Evolutionary conservation across 2,329 filamentous ascomycete genomes (phyloP).

Genomic region (Fusarium brachygibbosum): DNA sequence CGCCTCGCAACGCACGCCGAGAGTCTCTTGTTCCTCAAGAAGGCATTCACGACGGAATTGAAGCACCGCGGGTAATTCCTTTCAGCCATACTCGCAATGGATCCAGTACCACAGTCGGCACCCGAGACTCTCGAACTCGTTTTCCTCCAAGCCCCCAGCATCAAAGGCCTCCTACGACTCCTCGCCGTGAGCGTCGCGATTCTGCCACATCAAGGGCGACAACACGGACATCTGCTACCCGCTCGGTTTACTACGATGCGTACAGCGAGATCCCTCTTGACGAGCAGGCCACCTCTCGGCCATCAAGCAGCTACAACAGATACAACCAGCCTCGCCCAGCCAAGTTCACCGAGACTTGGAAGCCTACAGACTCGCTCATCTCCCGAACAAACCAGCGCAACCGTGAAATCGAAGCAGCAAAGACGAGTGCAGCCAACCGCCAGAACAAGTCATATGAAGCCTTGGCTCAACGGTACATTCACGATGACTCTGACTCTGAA

Average conservation of each 20-base stretch:
- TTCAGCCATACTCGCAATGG: slow-evolving; percentile 83
- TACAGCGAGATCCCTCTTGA: slow-evolving; percentile 65
- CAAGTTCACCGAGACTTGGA: slow-evolving; percentile 69
- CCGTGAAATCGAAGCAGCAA: slow-evolving; percentile 57
- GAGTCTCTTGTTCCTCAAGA: slow-evolving; percentile 62
- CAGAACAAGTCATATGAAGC: slow-evolving; percentile 60
- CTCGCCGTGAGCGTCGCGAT: slow-evolving; percentile 60
- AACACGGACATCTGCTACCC: slow-evolving; percentile 62
- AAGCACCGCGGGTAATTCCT: slow-evolving; percentile 71
- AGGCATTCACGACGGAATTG: slow-evolving; percentile 60
- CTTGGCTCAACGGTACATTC: slow-evolving; percentile 61
- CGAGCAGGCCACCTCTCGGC: slow-evolving; percentile 53
- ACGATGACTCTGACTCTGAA: slow-evolving; percentile 58
- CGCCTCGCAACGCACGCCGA: slow-evolving; percentile 58
- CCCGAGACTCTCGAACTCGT: slow-evolving; percentile 67
- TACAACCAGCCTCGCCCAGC: slow-evolving; percentile 55
- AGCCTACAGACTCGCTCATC: slow-evolving; percentile 66
- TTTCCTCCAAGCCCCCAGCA: slow-evolving; percentile 68
- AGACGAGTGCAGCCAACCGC: slow-evolving; percentile 51
- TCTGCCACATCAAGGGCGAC: slow-evolving; percentile 60
- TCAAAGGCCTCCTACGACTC: slow-evolving; percentile 61
- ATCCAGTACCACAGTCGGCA: slow-evolving; percentile 69
- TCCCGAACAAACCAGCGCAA: slow-evolving; percentile 68
- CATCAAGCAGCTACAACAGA: slow-evolving; percentile 41
- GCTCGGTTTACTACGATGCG: slow-evolving; percentile 57